Base-by-base conservation (phyloP, 352 stramenopile genomes). In the Phytophthora sojae region DNA sequence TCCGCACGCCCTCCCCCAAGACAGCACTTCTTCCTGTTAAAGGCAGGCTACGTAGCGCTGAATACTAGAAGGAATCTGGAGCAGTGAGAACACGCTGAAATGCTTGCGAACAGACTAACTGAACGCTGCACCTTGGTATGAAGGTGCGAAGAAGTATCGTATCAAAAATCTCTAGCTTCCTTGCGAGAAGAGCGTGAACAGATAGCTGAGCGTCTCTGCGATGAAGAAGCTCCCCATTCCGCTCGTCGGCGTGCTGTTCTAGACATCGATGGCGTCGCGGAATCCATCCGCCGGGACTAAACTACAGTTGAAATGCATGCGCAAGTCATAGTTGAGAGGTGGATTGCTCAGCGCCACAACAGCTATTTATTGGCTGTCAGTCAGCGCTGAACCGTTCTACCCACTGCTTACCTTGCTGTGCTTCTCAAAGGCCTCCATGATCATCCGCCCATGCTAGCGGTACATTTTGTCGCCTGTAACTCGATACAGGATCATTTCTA, bases 131-230 rank as follows among this genome's bases (percentile, higher is more conserved):
- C 37, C 37, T 45, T 15, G 37, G 12, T n/a, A 12, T n/a, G 37
- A 4, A 47, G 14, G 39, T 47, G 12, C 39, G 12, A 19, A 12
- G 26, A 29, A 6, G 26, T 29, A 29, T 29, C 26, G 21, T 21
- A 21, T 21, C 21, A 0, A 21, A 21, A 21, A 21, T 21, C 21
- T 21, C 21, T 30, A 6, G 26, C 26, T 6, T 30, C 26, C 0
- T 30, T 30, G 26, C 26, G 78, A 89, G 69, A 97, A 97, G 35
- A 97, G 80, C 65, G 98, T 64, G 60, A 93, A 97, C 8, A 98
- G 79, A 67, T 98, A 98, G 73, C 98, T 98, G 69, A 98, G 79
- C 42, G 94, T 98, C 81, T 98, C 92, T n/a, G 84, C 89, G 47
- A 97, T 52, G 71, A 98, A 98, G 57, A 94, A 98, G 26, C 86